A percentile compares a stretch with the other conserved stretches of the same genome.
These are phyloP conservation scores for Coemansia sp. DNA, from an alignment of 192 early-diverging fungal species.

Conservation along the genomic window DNA sequence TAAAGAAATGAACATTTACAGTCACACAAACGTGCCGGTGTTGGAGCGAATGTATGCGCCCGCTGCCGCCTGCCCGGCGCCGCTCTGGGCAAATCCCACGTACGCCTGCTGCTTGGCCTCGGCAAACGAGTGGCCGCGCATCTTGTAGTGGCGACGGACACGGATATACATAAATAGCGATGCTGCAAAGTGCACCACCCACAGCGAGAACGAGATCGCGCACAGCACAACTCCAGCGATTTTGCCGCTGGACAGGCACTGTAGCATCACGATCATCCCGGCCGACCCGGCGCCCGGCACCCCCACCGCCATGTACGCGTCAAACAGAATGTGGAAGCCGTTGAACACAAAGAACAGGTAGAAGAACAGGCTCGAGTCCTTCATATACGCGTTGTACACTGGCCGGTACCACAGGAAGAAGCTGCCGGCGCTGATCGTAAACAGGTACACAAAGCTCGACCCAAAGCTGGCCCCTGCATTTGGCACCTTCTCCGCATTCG, in stretches of 20 bases:
- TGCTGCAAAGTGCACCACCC: slow-evolving; percentile 62
- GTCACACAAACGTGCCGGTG: slow-evolving; percentile 42
- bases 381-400: slow-evolving; percentile 83
- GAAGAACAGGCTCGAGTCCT: slow-evolving; percentile 82
- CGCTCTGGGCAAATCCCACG: slow-evolving; percentile 56
- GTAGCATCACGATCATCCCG: slow-evolving; percentile 77
- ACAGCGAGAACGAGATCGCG: slow-evolving; percentile 62
- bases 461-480: slow-evolving; percentile 77
- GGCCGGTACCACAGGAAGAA: slow-evolving; percentile 90
- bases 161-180: slow-evolving; percentile 59
- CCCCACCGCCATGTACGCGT: slow-evolving; percentile 83
- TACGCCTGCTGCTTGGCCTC: slow-evolving; percentile 69
- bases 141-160: slow-evolving; percentile 66
- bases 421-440: slow-evolving; percentile 70
- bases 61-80: slow-evolving; percentile 46
- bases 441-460: slow-evolving; percentile 68
- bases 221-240: slow-evolving; percentile 66
- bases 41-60: slow-evolving; percentile 42
- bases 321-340: slow-evolving; percentile 78
- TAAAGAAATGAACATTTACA: neutral
- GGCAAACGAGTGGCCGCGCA: slow-evolving; percentile 66
- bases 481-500: slow-evolving; percentile 59
- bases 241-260: slow-evolving; percentile 65
- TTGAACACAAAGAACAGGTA: slow-evolving; percentile 83
- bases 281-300: slow-evolving; percentile 78